These are phyloP conservation scores for Naganishia antarctica DNA, from an alignment of 768 basidiomycete species.

Conservation along the genomic window DNA sequence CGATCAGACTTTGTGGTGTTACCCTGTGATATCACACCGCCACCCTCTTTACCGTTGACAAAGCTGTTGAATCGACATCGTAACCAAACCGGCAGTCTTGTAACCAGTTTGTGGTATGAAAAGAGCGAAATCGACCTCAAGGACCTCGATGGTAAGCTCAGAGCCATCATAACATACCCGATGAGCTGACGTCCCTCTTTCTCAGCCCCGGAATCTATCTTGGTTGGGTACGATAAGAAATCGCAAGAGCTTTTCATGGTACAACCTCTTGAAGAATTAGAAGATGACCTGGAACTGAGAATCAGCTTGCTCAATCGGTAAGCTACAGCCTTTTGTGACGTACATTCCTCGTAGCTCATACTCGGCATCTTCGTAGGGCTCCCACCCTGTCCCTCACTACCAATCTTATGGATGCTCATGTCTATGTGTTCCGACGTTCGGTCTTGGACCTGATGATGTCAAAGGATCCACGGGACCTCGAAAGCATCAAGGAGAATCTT, in stretches of 20 bases:
- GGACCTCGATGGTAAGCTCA: constrained; percentile 35
- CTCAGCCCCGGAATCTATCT: constrained; percentile 41
- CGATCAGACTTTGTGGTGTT: constrained; percentile 76
- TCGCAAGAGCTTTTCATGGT: constrained; percentile 58
- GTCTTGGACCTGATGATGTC: constrained; percentile 65
- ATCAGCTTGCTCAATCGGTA: constrained; percentile 71
- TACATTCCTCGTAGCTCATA: constrained; percentile 29
- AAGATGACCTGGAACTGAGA: constrained; percentile 66
- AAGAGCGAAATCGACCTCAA: constrained; percentile 42
- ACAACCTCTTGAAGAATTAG: constrained; percentile 60
- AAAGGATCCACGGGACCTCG: constrained; percentile 61
- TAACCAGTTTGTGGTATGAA: constrained; percentile 49
- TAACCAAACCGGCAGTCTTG: constrained; percentile 41
- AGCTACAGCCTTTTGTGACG: no score
- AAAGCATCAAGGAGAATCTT: constrained; percentile 83
- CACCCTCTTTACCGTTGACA: constrained; percentile 65
- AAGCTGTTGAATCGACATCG: constrained; percentile 76
- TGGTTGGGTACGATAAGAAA: constrained; percentile 52
- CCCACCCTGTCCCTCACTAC: constrained; percentile 66
- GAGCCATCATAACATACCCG: no score
- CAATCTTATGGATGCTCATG: constrained; percentile 74
- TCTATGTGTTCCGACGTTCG: constrained; percentile 75
- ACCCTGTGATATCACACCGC: constrained; percentile 84
- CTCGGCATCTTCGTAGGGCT: constrained; percentile 54
- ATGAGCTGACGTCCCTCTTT: neutral